These are phyloP conservation scores for Prunus kanzakura DNA, from an alignment of 306 rosid species.

Conservation along the genomic window DNA sequence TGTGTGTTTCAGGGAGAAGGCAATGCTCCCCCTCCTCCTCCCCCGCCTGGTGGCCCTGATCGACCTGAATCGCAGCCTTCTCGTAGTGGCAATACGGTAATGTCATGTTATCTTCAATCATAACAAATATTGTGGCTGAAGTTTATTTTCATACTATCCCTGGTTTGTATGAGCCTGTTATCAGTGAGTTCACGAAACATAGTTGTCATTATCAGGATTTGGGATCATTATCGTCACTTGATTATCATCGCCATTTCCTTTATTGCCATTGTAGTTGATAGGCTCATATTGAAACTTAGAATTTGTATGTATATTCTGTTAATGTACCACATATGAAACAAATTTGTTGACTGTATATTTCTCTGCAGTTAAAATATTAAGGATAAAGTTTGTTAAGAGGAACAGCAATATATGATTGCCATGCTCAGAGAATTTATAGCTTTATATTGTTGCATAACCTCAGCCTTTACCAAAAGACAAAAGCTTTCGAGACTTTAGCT, in stretches of 20 bases:
- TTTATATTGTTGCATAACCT: neutral
- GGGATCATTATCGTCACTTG: neutral
- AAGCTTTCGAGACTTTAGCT: neutral
- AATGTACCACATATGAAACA: neutral
- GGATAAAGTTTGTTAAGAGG: neutral
- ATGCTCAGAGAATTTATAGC: neutral
- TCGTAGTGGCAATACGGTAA: constrained; percentile 61
- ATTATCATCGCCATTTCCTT: neutral
- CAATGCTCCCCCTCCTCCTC: constrained; percentile 42
- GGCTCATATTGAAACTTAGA: neutral
- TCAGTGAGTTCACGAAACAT: neutral
- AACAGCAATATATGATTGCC: neutral
- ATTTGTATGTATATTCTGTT: neutral
- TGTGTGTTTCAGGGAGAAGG: constrained; percentile 53
- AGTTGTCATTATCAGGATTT: neutral
- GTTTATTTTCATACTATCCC: neutral
- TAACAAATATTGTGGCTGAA: neutral
- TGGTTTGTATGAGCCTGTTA: neutral
- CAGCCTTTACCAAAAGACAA: neutral
- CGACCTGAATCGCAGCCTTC: constrained; percentile 35
- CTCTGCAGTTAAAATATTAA: neutral
- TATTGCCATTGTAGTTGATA: neutral
- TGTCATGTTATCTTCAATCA: constrained; percentile 8
- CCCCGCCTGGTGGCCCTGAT: constrained; percentile 44
- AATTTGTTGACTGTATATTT: neutral